These are phyloP conservation scores for Colletotrichum magnum DNA, from an alignment of 2,329 filamentous ascomycete genomes.

Conservation along the genomic window DNA sequence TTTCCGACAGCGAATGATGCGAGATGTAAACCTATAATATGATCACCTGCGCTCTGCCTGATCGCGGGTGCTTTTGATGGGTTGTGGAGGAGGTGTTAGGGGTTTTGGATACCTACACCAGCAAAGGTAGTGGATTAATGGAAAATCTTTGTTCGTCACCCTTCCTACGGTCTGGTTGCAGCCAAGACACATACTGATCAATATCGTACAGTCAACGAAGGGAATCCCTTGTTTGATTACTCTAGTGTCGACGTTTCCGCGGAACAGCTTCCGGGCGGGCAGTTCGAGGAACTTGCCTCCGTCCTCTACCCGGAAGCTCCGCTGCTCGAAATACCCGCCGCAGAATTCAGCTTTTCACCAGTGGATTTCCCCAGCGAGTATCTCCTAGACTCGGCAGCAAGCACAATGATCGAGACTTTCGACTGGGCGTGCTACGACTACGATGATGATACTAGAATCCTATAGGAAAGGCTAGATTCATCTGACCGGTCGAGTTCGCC, in stretches of 20 bases:
- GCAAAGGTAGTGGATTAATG: too few species aligned
- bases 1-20: too few species aligned
- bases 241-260: neutral
- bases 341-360: neutral
- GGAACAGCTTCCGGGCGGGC: neutral
- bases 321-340: neutral
- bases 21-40: too few species aligned
- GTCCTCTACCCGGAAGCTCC: neutral
- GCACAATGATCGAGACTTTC: neutral
- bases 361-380: neutral
- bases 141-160: too few species aligned
- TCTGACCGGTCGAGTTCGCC: neutral
- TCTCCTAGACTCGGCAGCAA: neutral
- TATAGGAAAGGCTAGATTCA: neutral
- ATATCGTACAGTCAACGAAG: neutral
- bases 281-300: neutral
- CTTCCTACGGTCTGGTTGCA: too few species aligned
- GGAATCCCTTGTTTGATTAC: neutral
- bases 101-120: too few species aligned
- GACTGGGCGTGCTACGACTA: neutral
- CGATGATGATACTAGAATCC: neutral
- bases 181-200: neutral
- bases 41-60: too few species aligned
- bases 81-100: too few species aligned
- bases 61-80: too few species aligned